Conservation (phyloP, 148 eudicot species). For the Drosera capensis region DNA sequence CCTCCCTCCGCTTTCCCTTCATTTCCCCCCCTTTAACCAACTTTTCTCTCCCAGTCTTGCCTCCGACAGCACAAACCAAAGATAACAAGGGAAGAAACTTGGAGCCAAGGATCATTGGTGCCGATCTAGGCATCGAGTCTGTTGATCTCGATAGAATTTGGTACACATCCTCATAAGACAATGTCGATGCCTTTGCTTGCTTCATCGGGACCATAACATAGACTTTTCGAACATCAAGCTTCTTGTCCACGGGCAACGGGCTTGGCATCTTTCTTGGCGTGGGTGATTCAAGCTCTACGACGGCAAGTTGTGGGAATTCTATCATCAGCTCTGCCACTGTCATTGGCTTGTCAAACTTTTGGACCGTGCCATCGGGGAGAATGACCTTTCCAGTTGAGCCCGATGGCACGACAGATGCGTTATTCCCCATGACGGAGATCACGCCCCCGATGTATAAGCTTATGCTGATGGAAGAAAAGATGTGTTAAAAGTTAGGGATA, state of each 20-base stretch:
- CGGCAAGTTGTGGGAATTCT: slow-evolving; percentile 67
- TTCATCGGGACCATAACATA: slow-evolving; percentile 59
- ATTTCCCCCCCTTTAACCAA: not conserved
- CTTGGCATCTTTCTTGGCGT: slow-evolving; percentile 7
- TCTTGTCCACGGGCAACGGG: slow-evolving; percentile 61
- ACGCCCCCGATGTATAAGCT: too few relatives aligned
- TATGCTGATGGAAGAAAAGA: too few relatives aligned
- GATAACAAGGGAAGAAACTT: slow-evolving; percentile 39
- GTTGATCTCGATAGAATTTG: slow-evolving; percentile 31
- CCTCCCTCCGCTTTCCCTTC: slow-evolving; percentile 10
- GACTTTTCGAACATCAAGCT: slow-evolving; percentile 31
- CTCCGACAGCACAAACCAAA: slow-evolving; percentile 17
- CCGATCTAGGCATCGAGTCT: slow-evolving; percentile 19
- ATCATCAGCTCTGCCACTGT: slow-evolving; percentile 81
- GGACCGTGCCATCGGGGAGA: slow-evolving; percentile 36
- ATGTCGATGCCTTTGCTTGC: slow-evolving; percentile 35
- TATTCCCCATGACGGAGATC: slow-evolving; percentile 46
- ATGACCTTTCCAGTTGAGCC: slow-evolving; percentile 40
- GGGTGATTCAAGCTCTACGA: slow-evolving; percentile 32
- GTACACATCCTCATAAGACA: slow-evolving; percentile 45
- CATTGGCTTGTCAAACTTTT: slow-evolving; percentile 26
- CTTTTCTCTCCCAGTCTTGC: not conserved
- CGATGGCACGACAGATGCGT: slow-evolving; percentile 13
- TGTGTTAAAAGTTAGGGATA: too few relatives aligned
- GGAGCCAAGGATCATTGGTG: slow-evolving; percentile 11